Base-by-base conservation (phyloP, 805 yeast genomes). In the Wickerhamomyces chambardii region DNA sequence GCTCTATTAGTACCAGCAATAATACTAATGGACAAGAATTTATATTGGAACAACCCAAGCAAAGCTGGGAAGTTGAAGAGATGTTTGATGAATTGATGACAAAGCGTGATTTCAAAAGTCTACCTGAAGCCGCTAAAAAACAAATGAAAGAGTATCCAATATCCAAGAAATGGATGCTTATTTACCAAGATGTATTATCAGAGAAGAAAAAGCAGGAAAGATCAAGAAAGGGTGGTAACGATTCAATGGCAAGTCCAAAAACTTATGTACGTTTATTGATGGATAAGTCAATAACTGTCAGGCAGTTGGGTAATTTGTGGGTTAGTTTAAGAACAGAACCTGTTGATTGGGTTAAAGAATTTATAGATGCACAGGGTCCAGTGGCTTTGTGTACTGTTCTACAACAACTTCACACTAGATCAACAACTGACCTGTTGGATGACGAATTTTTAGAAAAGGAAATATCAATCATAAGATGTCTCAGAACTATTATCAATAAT, bases 251-350 rank as follows among this genome's bases (percentile, higher is more conserved):
- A 14, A 42, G 78, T 17, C 96, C 92, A 2, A 86, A 76, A 42
- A 77, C 72, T 46, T 90, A 83, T 55, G 87, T 90, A 15, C 71
- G 82, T 35, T 70, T 71, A 40, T 67, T 92, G 43, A 68, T 89
- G 50, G 78, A 82, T 27, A 81, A 82, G 47, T 59, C 74, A 24
- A 76, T 89, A 36, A 65, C 83, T 1, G 61, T 75, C 4, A 75
- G 73, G 35, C 85, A 89, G 53, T 63, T 90, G 43, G 84, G 82
- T 28, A 84, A 84, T 45, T 67, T 92, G 35, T 85, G 92, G 83
- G 95, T 92, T 6, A 85, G 95, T 32, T 64, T 90, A 30, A 75
- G 97, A 43, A 86, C 97, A 0, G 97, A 90, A 53, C 87, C 89
- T 17, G 64, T 77, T 17, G 71, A 64, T 27, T 90, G 97, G 97